These are phyloP conservation scores for Yueomyces sp. DNA, from an alignment of 805 yeast species.

Conservation along the genomic window DNA sequence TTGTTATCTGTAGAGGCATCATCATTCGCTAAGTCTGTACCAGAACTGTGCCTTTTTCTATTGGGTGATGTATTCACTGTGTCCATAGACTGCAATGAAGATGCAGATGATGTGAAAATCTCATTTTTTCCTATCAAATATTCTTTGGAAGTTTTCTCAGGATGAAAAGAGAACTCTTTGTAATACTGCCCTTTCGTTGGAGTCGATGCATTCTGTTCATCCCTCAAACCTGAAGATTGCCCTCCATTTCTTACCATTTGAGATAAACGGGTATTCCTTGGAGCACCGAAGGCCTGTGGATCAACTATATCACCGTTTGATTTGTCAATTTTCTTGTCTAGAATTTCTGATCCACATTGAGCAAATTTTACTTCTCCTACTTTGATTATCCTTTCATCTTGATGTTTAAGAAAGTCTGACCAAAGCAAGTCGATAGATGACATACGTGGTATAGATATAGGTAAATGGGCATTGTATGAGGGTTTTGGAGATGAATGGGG, in stretches of 20 bases:
- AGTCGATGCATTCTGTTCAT: slow-evolving; percentile 7
- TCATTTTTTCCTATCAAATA: neutral
- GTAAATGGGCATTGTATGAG: no score
- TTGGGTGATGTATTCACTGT: neutral
- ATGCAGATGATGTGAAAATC: neutral
- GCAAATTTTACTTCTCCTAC: slow-evolving; percentile 40
- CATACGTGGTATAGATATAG: neutral
- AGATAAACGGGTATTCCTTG: slow-evolving; percentile 27
- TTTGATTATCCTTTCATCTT: slow-evolving; percentile 48
- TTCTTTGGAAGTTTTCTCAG: neutral
- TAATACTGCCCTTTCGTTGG: slow-evolving; percentile 11
- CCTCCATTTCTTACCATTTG: slow-evolving; percentile 36
- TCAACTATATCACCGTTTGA: slow-evolving; percentile 45
- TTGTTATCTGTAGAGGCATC: slow-evolving; percentile 1
- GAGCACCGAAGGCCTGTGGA: slow-evolving; percentile 16
- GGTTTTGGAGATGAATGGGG: no score
- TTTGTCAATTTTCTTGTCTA: slow-evolving; percentile 35
- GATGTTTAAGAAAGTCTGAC: slow-evolving; percentile 37
- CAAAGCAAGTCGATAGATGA: slow-evolving; percentile 29
- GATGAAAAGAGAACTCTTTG: neutral
- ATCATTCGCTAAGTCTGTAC: neutral
- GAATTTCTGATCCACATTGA: slow-evolving; percentile 30
- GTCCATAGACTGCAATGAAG: neutral
- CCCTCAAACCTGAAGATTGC: slow-evolving; percentile 29
- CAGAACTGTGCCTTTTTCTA: neutral